A percentile compares a stretch with the other conserved stretches of the same genome.
phyloP scores from a whole-genome alignment of 495 filamentous ascomycete genomes.

The Pyrenula aspistea region DNA sequence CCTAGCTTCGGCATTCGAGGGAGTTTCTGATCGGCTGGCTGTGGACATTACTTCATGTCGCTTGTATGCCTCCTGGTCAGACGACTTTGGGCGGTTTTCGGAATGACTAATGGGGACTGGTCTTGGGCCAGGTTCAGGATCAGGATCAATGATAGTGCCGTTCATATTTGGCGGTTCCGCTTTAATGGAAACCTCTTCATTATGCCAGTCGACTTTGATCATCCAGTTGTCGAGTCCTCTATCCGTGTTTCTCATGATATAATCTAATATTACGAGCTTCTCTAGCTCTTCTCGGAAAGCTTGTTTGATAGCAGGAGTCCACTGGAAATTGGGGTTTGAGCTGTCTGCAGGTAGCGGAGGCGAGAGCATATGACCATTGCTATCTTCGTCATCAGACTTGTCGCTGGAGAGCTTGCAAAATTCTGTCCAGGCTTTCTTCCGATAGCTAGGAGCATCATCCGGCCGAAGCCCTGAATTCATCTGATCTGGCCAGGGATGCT shows the following conservation, averaged over 20 bases:
- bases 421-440: slow-evolving; percentile 71
- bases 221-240: slow-evolving; percentile 98
- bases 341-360: slow-evolving; percentile 35
- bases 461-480: slow-evolving; percentile 63
- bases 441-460: slow-evolving; percentile 56
- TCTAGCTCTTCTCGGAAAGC: slow-evolving; percentile 91
- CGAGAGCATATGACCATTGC: slow-evolving; percentile 34
- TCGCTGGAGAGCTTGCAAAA: slow-evolving; percentile 65
- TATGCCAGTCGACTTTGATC: slow-evolving; percentile 86
- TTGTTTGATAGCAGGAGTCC: slow-evolving; percentile 83
- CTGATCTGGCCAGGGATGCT: slow-evolving; percentile 98
- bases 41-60: slow-evolving; percentile 78
- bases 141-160: slow-evolving; percentile 30
- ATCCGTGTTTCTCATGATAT: slow-evolving; percentile 99
- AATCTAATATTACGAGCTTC: slow-evolving; percentile 95
- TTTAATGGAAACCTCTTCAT: slow-evolving; percentile 69
- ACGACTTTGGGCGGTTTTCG: slow-evolving; percentile 26
- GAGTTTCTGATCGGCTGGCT: slow-evolving; percentile 48
- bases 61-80: slow-evolving; percentile 48
- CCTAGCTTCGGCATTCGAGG: slow-evolving; percentile 27
- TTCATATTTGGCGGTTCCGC: slow-evolving; percentile 68
- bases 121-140: slow-evolving; percentile 37
- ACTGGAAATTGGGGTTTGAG: slow-evolving; percentile 50
- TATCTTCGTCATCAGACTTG: slow-evolving; percentile 59
- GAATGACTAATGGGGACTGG: slow-evolving; percentile 37